Evolutionary conservation across 495 filamentous ascomycete genomes (phyloP).

Genomic region (Hypoxylon intermedium): DNA sequence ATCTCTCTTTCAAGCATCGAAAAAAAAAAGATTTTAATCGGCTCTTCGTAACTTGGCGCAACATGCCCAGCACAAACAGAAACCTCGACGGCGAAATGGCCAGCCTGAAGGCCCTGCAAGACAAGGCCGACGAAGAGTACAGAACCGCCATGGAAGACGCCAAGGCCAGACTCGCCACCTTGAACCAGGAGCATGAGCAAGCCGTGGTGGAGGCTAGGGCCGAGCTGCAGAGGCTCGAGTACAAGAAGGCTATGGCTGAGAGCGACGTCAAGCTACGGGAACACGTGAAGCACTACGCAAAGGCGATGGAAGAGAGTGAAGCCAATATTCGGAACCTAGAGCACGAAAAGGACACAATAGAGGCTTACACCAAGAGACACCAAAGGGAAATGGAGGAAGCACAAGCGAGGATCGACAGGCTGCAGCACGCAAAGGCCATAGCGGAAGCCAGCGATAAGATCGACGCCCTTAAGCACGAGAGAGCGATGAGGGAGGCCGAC

Average conservation of each 20-base stretch:
- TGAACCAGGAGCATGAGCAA: background rate
- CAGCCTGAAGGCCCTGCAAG: background rate
- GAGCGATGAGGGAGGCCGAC: background rate
- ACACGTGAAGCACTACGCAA: background rate
- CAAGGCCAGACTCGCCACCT: background rate
- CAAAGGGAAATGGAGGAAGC: background rate
- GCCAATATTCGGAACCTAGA: background rate
- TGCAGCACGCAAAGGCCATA: background rate
- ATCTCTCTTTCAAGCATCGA: background rate
- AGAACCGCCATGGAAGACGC: background rate
- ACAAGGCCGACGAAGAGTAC: constrained; percentile 3
- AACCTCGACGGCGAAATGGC: background rate
- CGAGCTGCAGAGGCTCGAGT: background rate
- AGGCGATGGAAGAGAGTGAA: background rate
- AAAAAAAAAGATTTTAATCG: too few species aligned
- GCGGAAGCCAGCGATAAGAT: background rate
- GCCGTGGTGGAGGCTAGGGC: background rate
- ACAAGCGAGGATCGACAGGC: background rate
- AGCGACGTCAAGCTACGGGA: background rate
- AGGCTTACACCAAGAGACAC: background rate
- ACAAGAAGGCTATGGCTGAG: background rate
- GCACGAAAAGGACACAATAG: background rate
- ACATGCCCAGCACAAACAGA: background rate
- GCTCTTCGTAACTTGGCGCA: too few species aligned
- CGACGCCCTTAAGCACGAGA: background rate